Evolutionary conservation across 805 yeast genomes (phyloP), one percentile per base, ranked within the genome.

Genomic region (Cephaloascus albidus): DNA sequence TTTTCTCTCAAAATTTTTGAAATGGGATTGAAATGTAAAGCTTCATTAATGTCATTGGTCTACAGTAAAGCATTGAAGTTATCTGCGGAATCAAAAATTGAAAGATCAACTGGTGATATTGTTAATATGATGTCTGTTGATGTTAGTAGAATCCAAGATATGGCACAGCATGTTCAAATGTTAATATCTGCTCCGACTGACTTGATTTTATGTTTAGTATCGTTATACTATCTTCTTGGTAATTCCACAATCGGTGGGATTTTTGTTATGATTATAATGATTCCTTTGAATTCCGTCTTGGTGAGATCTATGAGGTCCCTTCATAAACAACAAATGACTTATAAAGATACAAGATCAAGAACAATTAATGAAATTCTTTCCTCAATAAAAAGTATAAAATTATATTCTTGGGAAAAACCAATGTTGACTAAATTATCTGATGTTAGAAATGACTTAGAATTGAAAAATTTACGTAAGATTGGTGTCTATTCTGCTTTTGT

Each of bases 61-160:
- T 87, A 81, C 54, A 72, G 75, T 36, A 88, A 88, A 56, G 70
- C 93, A 0, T 64, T 88, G 41, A 65, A 56, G 16, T 60, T 88
- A n/a, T 78, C 94, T 2, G 72, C 77, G 5, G 79, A 77, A 36
- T 76, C 87, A 5, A 72, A 81, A 43, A 68, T 69, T 26, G 66
- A 70, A 15, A 63, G 72, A 46, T 61, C 86, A 2, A 73, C 89
- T 2, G 95, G 95, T 47, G 94, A 85, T 46, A 83, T 87, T 38
- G 72, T 86, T 46, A 86, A 85, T 50, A 67, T 81, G 51, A 72
- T 85, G 63, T 75, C 93, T 16, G 89, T 84, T 26, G 96, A 87
- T 61, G 78, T 84, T 10, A 61, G 63, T 36, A 67, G 83, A 44
- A 61, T 86, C 20, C 84, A 79, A 51, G 78, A 74, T 31, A 58